Conservation (phyloP, 2,329 filamentous ascomycete species). For the Periconia digitata region DNA sequence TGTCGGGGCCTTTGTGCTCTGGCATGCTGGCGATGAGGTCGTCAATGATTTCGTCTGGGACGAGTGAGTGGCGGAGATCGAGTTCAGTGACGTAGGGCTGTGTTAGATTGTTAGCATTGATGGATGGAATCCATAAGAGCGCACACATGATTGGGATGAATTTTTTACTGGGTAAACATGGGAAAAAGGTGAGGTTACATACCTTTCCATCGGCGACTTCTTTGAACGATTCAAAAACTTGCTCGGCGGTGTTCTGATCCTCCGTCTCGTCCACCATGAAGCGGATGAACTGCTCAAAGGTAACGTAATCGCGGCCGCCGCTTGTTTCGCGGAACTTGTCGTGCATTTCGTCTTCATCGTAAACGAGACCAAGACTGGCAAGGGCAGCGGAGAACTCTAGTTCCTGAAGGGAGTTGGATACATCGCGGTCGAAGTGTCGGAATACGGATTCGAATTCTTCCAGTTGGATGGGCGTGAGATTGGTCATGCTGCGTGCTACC, state of each 20-base stretch:
- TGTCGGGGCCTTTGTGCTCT: conserved; percentile 77
- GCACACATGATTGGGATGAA: no score
- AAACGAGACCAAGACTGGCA: conserved; percentile 92
- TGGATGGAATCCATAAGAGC: not conserved
- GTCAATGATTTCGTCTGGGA: conserved; percentile 96
- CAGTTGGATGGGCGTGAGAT: conserved; percentile 94
- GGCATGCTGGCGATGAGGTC: conserved; percentile 89
- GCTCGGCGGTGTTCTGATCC: conserved; percentile 97
- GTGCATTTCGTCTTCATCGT: conserved; percentile 98
- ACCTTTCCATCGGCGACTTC: conserved; percentile 96
- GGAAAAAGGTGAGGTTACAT: conserved; percentile 21
- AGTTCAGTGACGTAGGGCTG: conserved; percentile 95
- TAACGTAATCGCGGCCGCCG: conserved; percentile 75
- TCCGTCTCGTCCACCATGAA: conserved; percentile 99
- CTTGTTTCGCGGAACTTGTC: conserved; percentile 90
- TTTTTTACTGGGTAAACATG: conserved; percentile 1
- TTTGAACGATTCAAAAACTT: conserved; percentile 96
- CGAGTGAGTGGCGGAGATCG: conserved; percentile 89
- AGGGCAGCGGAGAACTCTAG: conserved; percentile 95
- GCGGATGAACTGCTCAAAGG: conserved; percentile 97
- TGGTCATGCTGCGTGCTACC: conserved; percentile 97
- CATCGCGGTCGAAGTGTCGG: conserved; percentile 93
- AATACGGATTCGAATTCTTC: conserved; percentile 99
- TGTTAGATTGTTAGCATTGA: conserved; percentile 11
- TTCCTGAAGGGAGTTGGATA: conserved; percentile 86